Conservation (phyloP, 805 yeast species). For the Saccharomycopsis sp. region DNA sequence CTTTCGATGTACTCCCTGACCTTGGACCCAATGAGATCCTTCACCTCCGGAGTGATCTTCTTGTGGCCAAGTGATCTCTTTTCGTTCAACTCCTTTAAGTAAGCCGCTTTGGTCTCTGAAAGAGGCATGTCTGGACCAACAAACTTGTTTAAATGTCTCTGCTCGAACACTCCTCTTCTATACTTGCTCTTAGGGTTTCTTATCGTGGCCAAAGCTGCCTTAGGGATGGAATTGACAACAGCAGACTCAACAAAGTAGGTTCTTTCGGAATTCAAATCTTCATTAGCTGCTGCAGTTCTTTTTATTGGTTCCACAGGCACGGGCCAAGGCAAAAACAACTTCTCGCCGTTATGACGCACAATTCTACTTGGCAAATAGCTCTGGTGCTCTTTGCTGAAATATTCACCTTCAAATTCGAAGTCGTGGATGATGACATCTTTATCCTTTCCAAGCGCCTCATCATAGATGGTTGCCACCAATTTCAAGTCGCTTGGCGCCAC, state of each 20-base stretch:
- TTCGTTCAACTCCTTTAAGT: slow-evolving; percentile 45
- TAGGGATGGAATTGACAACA: slow-evolving; percentile 63
- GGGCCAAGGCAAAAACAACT: slow-evolving; percentile 86
- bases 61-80: slow-evolving; percentile 34
- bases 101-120: slow-evolving; percentile 54
- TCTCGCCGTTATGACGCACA: slow-evolving; percentile 55
- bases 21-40: slow-evolving; percentile 46
- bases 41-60: slow-evolving; percentile 44
- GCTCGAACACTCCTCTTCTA: slow-evolving; percentile 54
- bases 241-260: slow-evolving; percentile 67
- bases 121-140: slow-evolving; percentile 75
- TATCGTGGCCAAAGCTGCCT: slow-evolving; percentile 54
- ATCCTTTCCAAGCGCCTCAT: slow-evolving; percentile 51
- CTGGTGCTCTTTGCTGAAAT: slow-evolving; percentile 69
- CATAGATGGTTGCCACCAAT: slow-evolving; percentile 70
- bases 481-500: slow-evolving; percentile 56
- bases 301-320: slow-evolving; percentile 40
- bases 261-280: slow-evolving; percentile 58
- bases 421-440: slow-evolving; percentile 76
- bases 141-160: slow-evolving; percentile 27
- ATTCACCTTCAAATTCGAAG: slow-evolving; percentile 56
- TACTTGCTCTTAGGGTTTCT: slow-evolving; percentile 71
- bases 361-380: slow-evolving; percentile 71
- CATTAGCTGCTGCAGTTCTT: slow-evolving; percentile 26
- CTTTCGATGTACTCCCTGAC: slow-evolving; percentile 28